A percentile compares a stretch with the other conserved stretches of the same genome.
phyloP scores from a whole-genome alignment of 257 asterid genomes.

The Hygrophila difformis region DNA sequence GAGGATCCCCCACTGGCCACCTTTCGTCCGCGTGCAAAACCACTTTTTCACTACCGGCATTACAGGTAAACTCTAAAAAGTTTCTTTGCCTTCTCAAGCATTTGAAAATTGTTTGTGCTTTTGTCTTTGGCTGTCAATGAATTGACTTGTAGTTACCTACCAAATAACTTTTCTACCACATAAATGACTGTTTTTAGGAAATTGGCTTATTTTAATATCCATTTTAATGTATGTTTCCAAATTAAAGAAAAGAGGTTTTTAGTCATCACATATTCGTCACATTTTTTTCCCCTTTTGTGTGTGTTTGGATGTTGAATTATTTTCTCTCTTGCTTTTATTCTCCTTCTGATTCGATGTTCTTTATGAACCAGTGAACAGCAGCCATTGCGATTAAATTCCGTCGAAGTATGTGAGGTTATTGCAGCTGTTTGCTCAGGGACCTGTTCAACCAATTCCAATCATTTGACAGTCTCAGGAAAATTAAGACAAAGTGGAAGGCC shows the following conservation, averaged over 20 bases:
- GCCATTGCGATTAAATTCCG: conserved; percentile 86
- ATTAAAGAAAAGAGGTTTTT: conserved; percentile 1
- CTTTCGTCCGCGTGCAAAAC: conserved; percentile 89
- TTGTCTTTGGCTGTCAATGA: no score
- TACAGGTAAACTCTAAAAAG: conserved; percentile 60
- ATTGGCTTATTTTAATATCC: not conserved
- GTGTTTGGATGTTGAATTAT: conserved; percentile 13
- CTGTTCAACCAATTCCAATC: conserved; percentile 53
- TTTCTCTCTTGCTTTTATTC: not conserved
- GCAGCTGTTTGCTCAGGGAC: conserved; percentile 96
- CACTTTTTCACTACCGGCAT: conserved; percentile 99
- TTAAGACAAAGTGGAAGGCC: conserved; percentile 86
- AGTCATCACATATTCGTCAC: conserved; percentile 10
- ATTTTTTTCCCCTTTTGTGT: conserved; percentile 3
- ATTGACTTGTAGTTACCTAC: no score
- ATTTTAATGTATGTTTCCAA: no score
- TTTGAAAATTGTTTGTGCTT: conserved; percentile 4
- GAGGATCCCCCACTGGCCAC: conserved; percentile 80
- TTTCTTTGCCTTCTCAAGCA: conserved; percentile 17
- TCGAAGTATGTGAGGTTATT: conserved; percentile 93
- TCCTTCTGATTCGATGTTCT: conserved; percentile 20
- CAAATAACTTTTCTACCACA: conserved; percentile 7
- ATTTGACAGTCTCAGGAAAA: conserved; percentile 69
- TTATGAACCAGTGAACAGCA: conserved; percentile 80
- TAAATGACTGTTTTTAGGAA: not conserved